Percentiles rank a stretch among this genome's conserved stretches.
Evolutionary conservation across 2,329 filamentous ascomycete genomes (phyloP).

Genomic region (Podosphaera fusca): DNA sequence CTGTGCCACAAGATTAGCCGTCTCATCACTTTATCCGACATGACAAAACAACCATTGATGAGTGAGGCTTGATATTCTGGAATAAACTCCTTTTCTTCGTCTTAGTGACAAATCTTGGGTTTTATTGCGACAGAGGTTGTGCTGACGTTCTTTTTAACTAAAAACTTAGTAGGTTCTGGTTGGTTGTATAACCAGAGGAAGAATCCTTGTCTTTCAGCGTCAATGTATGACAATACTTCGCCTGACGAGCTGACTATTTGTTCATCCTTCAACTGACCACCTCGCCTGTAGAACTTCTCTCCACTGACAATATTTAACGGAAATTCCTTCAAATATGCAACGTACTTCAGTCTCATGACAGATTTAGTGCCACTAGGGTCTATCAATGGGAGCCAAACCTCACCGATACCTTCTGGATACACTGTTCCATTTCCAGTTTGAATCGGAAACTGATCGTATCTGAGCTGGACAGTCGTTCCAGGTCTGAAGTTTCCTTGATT

Average conservation of each 20-base stretch:
- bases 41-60: not conserved
- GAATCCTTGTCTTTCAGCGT: not conserved
- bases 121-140: not conserved
- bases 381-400: not conserved
- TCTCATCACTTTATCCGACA: no score
- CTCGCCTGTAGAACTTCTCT: not conserved
- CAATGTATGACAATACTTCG: not conserved
- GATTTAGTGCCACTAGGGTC: not conserved
- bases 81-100: not conserved
- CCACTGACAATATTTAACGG: not conserved
- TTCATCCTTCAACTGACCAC: not conserved
- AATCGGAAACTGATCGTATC: not conserved
- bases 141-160: not conserved
- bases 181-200: not conserved
- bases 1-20: no score
- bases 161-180: not conserved
- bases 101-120: not conserved
- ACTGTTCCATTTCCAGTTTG: not conserved
- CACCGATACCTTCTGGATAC: not conserved
- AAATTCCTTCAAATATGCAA: not conserved
- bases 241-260: not conserved
- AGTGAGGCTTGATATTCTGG: not conserved
- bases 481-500: not conserved
- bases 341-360: not conserved
- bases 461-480: not conserved